Evolutionary conservation across 768 basidiomycete species (phyloP), one percentile per base, ranked within the genome.

Genomic region (Xanthoconium stramineum): DNA sequence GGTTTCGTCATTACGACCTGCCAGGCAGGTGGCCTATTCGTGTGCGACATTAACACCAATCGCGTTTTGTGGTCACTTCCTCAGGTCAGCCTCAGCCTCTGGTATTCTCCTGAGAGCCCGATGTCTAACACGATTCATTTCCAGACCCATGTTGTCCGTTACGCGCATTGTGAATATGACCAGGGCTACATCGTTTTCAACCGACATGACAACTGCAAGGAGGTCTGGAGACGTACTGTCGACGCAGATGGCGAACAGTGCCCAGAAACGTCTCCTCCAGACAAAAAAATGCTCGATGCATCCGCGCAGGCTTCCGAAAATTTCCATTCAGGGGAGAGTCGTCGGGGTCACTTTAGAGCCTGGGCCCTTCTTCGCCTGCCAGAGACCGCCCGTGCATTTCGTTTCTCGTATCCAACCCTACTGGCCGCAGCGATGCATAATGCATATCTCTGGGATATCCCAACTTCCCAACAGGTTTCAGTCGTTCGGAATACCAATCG

Each of bases 141-240:
- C 19, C 24, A 65, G 61, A 53, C 20, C 48, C 55, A 61, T 50
- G 52, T 36, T 51, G 53, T 55, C 33, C 48, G 30, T 14, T 79
- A 75, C 46, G 88, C 89, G 0, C 89, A 91, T 63, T 80, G 82
- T 60, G 91, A 92, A 69, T 93, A 90, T 59, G 83, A 75, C 14
- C 72, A 79, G 30, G 90, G 91, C 90, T 47, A 47, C 63, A 72
- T 91, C 46, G 72, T 91, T 46, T 88, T 90, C 65, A 86, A 91
- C 62, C 80, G 85, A 32, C 44, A 66, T 20, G 78, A 76, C 30
- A 76, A 78, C 10, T 64, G 72, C 58, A 86, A 86, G 59, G 91
- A 93, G 66, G 82, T 91, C 14, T 93, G 90, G 91, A 75, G 85
- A 30, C 77, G 63, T 29, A 63, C 75, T 7, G 61, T 72, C 5